phyloP scores from a whole-genome alignment of 2,329 filamentous ascomycete species.

The Aspergillus latus region DNA sequence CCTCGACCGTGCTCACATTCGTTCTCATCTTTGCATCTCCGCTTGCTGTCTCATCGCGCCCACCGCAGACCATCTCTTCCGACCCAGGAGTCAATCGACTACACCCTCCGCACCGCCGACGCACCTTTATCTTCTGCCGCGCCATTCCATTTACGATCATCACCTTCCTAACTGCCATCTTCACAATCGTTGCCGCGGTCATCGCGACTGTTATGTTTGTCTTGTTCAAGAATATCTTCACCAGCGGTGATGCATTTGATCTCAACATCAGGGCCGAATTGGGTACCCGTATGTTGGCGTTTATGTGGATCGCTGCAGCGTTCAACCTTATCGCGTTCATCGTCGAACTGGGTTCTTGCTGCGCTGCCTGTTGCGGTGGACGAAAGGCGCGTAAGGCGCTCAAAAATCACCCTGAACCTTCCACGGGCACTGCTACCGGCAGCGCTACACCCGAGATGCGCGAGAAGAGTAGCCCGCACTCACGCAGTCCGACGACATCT shows the following conservation, averaged over 20 bases:
- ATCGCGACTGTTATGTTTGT: slow-evolving; percentile 82
- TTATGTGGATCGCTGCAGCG: slow-evolving; percentile 81
- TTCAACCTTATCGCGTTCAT: slow-evolving; percentile 68
- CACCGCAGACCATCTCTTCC: slow-evolving; percentile 34
- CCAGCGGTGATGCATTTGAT: slow-evolving; percentile 59
- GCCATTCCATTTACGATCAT: slow-evolving; percentile 68
- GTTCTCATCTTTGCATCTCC: slow-evolving; percentile 67
- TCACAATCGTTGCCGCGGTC: slow-evolving; percentile 67
- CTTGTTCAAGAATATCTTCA: slow-evolving; percentile 76
- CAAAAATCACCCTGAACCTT: slow-evolving; percentile 22
- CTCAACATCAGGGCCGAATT: slow-evolving; percentile 74
- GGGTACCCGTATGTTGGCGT: slow-evolving; percentile 73
- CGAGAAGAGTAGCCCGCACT: slow-evolving; percentile 18
- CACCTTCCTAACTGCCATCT: slow-evolving; percentile 65
- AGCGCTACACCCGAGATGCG: slow-evolving; percentile 9
- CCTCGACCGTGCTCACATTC: slow-evolving; percentile 67
- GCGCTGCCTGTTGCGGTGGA: slow-evolving; percentile 57
- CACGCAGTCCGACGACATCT: slow-evolving; percentile 10
- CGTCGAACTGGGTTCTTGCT: slow-evolving; percentile 73
- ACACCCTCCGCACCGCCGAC: slow-evolving; percentile 37
- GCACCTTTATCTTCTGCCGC: slow-evolving; percentile 44
- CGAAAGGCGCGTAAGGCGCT: slow-evolving; percentile 38
- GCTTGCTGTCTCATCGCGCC: slow-evolving; percentile 49
- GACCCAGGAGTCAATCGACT: slow-evolving; percentile 27
- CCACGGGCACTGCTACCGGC: slow-evolving; percentile 4